phyloP scores from a whole-genome alignment of 2,329 filamentous ascomycete genomes.

The Diplodia mutila region DNA sequence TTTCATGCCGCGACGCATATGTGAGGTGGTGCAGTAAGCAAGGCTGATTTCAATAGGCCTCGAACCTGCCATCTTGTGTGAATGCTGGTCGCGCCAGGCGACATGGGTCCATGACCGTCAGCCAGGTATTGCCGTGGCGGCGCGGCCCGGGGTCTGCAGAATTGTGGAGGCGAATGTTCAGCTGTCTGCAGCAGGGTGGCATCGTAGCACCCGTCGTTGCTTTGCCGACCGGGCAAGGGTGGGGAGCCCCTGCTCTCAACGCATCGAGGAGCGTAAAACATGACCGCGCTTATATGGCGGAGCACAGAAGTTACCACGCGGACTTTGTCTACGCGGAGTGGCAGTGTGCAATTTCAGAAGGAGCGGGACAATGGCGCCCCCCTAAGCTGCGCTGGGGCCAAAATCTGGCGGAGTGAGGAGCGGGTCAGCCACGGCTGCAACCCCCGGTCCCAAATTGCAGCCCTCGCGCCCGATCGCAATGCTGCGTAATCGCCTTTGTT shows the following conservation, averaged over 20 bases:
- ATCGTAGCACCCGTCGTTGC: not conserved
- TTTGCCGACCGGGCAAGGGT: not conserved
- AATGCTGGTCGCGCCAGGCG: not conserved
- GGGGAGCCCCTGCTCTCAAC: not conserved
- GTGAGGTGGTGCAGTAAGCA: no score
- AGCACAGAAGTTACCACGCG: not conserved
- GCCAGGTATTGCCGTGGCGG: not conserved
- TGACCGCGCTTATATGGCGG: no score
- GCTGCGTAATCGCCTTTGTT: not conserved
- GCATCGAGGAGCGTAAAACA: no score
- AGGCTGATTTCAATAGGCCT: no score
- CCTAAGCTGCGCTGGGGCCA: not conserved
- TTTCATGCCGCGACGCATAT: no score
- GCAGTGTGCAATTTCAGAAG: no score
- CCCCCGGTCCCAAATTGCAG: not conserved
- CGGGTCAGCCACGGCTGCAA: no score
- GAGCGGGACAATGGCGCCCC: not conserved
- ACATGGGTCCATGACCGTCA: not conserved
- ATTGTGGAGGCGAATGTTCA: not conserved
- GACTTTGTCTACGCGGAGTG: no score
- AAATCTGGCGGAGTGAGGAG: no score
- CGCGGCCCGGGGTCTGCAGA: not conserved
- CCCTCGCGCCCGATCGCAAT: not conserved
- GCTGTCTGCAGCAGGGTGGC: not conserved
- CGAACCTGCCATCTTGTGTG: no score